Percentiles rank a stretch among this genome's conserved stretches.
Evolutionary conservation across 331 rosid species (phyloP).

Genomic region (Stylosanthes scabra): DNA sequence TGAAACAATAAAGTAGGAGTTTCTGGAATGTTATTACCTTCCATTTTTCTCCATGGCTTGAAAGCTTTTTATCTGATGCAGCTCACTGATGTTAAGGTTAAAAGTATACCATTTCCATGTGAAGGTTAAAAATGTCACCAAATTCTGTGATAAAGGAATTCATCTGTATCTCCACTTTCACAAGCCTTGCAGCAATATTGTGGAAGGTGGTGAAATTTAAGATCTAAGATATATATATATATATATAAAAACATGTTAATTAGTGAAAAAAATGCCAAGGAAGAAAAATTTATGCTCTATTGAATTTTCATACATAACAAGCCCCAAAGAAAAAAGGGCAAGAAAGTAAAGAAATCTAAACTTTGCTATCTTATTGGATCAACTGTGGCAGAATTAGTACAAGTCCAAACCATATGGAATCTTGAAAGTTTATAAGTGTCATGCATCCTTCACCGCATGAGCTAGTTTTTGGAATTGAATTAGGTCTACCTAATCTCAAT

Average conservation of each 20-base stretch:
- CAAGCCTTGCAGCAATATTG: slow-evolving; percentile 8
- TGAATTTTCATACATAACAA: neutral
- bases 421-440: too few relatives aligned
- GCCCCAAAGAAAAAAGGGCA: too few relatives aligned
- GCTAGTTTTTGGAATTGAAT: too few relatives aligned
- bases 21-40: slow-evolving; percentile 50
- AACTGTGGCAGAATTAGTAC: neutral
- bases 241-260: slow-evolving; percentile 31
- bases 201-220: slow-evolving; percentile 17
- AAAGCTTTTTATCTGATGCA: slow-evolving; percentile 27
- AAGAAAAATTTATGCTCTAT: neutral
- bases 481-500: too few relatives aligned
- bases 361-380: neutral
- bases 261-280: slow-evolving; percentile 32
- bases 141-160: neutral
- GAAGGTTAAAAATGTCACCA: slow-evolving; percentile 23
- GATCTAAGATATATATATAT: too few relatives aligned
- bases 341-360: slow-evolving; percentile 6
- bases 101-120: neutral
- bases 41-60: slow-evolving; percentile 60
- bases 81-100: slow-evolving; percentile 17
- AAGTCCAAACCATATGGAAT: too few relatives aligned
- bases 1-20: slow-evolving; percentile 18
- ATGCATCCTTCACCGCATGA: too few relatives aligned
- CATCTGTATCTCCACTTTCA: slow-evolving; percentile 23